Base-by-base conservation (phyloP, 2,329 filamentous ascomycete species). In the Daldinia sp. region DNA sequence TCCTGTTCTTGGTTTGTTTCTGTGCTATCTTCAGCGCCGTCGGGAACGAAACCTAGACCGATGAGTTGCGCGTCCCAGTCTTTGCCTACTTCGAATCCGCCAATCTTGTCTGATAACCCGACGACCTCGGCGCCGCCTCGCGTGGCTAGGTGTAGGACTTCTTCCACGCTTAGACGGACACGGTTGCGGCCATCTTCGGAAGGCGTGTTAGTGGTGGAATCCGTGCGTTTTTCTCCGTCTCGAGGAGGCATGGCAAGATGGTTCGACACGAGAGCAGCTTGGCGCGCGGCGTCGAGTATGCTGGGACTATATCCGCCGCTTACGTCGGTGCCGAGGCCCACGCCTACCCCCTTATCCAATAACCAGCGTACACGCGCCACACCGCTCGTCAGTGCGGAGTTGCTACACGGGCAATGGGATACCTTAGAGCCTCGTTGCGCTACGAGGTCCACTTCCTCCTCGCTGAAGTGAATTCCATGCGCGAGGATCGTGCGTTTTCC, bases 1-100 rank as follows among this genome's bases (percentile, higher is more conserved):
- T 70, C 71, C 0, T 71, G 61, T 17, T 71, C 71, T 0, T 81
- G 81, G 2, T 80, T 76, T 4, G 78, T 78, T 0, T 79, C 78
- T 6, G 15, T 23, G 3, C 41, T 2, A 5, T n/a, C 47, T 7
- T 50, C 47, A n/a, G n/a, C n/a, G 13, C 10, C 27, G 0, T 34
- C 30, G 4, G 47, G 30, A 1, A 87, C 82, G 3, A 71, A 52
- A 0, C 83, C 85, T 21, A 97, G 76, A 8, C 83, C 81, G 56
- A 99, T 83, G 70, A 97, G 82, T 81, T 97, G 93, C 61, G 91
- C 93, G 82, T 99, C 95, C 87, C 90, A 98, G 67, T 92, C 86
- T 89, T 90, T 95, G 0, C 94, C 95, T 0, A 90, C 84, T 67
- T 92, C 91, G 75, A 98, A 98, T 0, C 83, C 88, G 2, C 95